These are phyloP conservation scores for Sicyos baderoa DNA, from an alignment of 306 rosid species.

Conservation along the genomic window DNA sequence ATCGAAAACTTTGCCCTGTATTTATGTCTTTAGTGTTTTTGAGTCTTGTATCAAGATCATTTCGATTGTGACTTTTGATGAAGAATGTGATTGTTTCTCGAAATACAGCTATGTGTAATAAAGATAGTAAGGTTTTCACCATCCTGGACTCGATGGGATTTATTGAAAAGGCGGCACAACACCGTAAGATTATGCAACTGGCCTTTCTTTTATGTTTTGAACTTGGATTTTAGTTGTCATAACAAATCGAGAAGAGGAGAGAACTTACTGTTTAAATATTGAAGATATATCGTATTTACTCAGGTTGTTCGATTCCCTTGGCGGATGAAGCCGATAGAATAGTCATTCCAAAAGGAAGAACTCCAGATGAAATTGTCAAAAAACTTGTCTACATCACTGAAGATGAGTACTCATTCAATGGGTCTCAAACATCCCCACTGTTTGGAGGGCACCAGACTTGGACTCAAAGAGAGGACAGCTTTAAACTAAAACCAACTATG, in stretches of 20 bases:
- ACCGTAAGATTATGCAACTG: slow-evolving; percentile 53
- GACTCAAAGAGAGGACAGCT: slow-evolving; percentile 65
- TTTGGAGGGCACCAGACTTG: slow-evolving; percentile 89
- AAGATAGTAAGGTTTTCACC: slow-evolving; percentile 68
- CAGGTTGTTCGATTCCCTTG: slow-evolving; percentile 82
- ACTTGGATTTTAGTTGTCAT: slow-evolving; percentile 1
- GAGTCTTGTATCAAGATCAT: slow-evolving; percentile 15
- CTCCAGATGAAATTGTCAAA: slow-evolving; percentile 52
- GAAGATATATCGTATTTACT: slow-evolving; percentile 20
- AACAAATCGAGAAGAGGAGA: not conserved
- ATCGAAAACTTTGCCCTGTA: not conserved
- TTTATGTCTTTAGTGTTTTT: slow-evolving; percentile 17
- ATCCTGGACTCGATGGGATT: slow-evolving; percentile 65
- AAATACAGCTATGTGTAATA: slow-evolving; percentile 81
- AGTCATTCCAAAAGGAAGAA: slow-evolving; percentile 59
- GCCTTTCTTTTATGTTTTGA: slow-evolving; percentile 19
- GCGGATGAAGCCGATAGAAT: slow-evolving; percentile 55
- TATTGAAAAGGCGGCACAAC: slow-evolving; percentile 46
- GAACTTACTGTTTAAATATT: slow-evolving; percentile 2
- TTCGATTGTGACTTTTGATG: not conserved
- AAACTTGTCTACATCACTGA: slow-evolving; percentile 40
- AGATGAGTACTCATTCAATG: slow-evolving; percentile 34
- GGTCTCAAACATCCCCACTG: slow-evolving; percentile 46
- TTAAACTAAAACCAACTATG: slow-evolving; percentile 64
- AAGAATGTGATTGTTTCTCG: slow-evolving; percentile 23